Percentiles rank a stretch among this genome's conserved stretches.
Conservation (phyloP, 805 yeast genomes). For the Torulaspora gathmanii region DNA sequence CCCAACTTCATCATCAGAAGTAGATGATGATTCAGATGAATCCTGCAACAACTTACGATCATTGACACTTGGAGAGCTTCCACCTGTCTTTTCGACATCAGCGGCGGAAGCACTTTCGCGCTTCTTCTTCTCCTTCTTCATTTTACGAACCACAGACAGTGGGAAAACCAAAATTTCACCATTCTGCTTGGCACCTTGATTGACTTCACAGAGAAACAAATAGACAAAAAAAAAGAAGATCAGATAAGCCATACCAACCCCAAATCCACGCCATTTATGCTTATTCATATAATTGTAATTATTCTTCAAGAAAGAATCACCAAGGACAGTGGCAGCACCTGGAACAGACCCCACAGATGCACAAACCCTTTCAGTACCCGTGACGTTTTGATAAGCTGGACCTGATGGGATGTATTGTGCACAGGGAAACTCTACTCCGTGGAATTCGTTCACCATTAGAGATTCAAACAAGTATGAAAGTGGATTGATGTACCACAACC, state of each 20-base stretch:
- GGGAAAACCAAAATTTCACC: constrained; percentile 68
- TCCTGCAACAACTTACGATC: constrained; percentile 29
- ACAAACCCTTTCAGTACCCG: constrained; percentile 46
- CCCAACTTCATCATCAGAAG: constrained; percentile 27
- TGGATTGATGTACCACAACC: constrained; percentile 61
- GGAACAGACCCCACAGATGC: constrained; percentile 51
- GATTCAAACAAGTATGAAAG: constrained; percentile 56
- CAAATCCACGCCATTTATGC: constrained; percentile 62
- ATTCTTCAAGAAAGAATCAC: constrained; percentile 44
- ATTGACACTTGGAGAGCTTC: constrained; percentile 10
- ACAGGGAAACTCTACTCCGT: constrained; percentile 44
- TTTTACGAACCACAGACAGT: constrained; percentile 42
- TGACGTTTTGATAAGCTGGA: constrained; percentile 38
- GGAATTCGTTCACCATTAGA: constrained; percentile 54
- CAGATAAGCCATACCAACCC: constrained; percentile 54
- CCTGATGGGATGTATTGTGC: constrained; percentile 47
- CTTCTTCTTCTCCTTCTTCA: constrained; percentile 39
- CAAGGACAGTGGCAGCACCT: constrained; percentile 48
- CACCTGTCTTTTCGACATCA: constrained; percentile 25
- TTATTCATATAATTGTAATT: constrained; percentile 43
- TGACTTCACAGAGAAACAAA: constrained; percentile 50
- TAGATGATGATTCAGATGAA: constrained; percentile 14
- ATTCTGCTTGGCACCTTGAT: constrained; percentile 59
- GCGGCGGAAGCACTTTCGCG: constrained; percentile 27
- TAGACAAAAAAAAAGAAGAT: constrained; percentile 53